Evolutionary conservation across 202 grass and related monocot species (phyloP).

Genomic region (Tripidium arundinaceum): DNA sequence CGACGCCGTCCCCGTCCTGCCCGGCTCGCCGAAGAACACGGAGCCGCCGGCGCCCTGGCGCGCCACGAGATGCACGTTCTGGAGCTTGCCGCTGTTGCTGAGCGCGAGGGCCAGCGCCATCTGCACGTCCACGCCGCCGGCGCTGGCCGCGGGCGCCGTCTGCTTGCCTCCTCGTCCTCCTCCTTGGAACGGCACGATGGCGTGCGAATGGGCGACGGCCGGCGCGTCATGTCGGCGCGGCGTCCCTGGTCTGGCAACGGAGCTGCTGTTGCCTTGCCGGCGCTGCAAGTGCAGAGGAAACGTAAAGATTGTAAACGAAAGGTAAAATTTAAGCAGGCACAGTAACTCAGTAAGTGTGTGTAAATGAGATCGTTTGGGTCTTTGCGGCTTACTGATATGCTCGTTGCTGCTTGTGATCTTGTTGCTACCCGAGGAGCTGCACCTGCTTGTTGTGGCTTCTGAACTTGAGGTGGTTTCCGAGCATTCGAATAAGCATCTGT

Average conservation of each 20-base stretch:
- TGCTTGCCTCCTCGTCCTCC: background rate
- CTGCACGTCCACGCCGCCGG: constrained; percentile 53
- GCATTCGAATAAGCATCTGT: constrained; percentile 48
- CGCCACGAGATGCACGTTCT: constrained; percentile 58
- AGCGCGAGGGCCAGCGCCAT: constrained; percentile 93
- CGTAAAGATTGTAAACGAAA: background rate
- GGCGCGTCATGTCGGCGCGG: constrained; percentile 21
- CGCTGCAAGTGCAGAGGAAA: constrained; percentile 12
- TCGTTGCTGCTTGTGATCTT: constrained; percentile 19
- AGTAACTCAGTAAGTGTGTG: background rate
- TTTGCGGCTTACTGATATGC: constrained; percentile 42
- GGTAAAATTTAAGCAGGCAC: background rate
- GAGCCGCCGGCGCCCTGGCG: constrained; percentile 32
- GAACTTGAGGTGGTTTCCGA: constrained; percentile 34
- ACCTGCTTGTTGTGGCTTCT: constrained; percentile 20
- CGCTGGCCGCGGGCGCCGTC: constrained; percentile 20
- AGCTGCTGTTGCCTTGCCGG: constrained; percentile 32
- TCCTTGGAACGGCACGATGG: constrained; percentile 70
- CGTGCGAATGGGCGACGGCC: constrained; percentile 22
- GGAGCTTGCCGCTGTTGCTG: constrained; percentile 85
- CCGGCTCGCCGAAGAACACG: background rate
- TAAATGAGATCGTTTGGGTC: background rate
- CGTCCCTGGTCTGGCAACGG: constrained; percentile 20
- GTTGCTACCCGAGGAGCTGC: constrained; percentile 10
- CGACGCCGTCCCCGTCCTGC: constrained; percentile 1